phyloP scores from a whole-genome alignment of 176 grass and related monocot species.

The Hordeum marinum region DNA sequence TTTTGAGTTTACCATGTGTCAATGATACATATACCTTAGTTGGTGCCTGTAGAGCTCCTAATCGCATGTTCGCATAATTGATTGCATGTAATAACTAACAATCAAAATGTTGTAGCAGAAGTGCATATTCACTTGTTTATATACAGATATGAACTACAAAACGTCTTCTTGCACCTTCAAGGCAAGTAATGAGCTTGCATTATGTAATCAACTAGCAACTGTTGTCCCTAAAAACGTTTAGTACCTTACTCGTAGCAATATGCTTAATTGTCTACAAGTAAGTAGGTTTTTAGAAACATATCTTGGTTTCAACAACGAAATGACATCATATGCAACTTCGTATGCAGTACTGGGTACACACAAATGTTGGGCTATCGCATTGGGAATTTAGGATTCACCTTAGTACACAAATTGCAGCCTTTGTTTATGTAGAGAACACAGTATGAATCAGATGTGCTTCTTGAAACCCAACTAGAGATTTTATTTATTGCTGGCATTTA shows the following conservation, averaged over 20 bases:
- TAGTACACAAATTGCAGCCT: background rate
- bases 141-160: background rate
- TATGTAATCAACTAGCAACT: background rate
- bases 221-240: background rate
- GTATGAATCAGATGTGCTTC: background rate
- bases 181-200: background rate
- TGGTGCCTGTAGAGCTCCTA: background rate
- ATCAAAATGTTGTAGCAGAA: background rate
- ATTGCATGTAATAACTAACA: background rate
- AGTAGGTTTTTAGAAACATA: background rate
- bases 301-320: background rate
- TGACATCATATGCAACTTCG: background rate
- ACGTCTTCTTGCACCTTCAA: background rate
- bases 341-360: background rate
- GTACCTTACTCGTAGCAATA: background rate
- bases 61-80: background rate
- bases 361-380: background rate
- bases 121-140: background rate
- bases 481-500: background rate
- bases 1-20: background rate
- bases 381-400: constrained; percentile 1
- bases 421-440: background rate
- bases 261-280: background rate
- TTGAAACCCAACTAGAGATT: background rate
- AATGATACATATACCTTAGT: background rate